phyloP scores from a whole-genome alignment of 2,329 filamentous ascomycete genomes.

The Chalara sp. region DNA sequence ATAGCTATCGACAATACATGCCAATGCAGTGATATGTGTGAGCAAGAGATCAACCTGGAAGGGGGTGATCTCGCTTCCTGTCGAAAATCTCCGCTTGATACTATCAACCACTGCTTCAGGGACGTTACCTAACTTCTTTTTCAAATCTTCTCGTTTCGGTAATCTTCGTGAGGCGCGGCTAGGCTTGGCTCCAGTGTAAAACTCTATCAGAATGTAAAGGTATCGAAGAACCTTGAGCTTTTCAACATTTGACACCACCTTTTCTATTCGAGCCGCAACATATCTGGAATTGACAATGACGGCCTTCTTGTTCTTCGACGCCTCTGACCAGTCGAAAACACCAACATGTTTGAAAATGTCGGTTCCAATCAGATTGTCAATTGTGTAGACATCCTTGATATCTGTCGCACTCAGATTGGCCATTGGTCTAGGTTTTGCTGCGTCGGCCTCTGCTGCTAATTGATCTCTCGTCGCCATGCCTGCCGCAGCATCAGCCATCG shows the following conservation, averaged over 20 bases:
- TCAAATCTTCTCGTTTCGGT: slow-evolving; percentile 55
- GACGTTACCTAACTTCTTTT: slow-evolving; percentile 47
- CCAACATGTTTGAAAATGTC: slow-evolving; percentile 62
- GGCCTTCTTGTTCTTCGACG: slow-evolving; percentile 49
- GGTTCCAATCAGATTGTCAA: slow-evolving; percentile 57
- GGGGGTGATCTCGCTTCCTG: slow-evolving; percentile 58
- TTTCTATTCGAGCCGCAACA: slow-evolving; percentile 52
- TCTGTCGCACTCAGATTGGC: slow-evolving; percentile 61
- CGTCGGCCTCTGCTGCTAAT: slow-evolving; percentile 57
- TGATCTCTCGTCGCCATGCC: slow-evolving; percentile 62
- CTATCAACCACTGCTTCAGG: slow-evolving; percentile 58
- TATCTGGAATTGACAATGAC: slow-evolving; percentile 54
- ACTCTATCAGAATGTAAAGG: slow-evolving; percentile 48
- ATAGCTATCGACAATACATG: slow-evolving; percentile 66
- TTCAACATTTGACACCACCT: slow-evolving; percentile 44
- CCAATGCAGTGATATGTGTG: slow-evolving; percentile 66
- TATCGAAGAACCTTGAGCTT: slow-evolving; percentile 55
- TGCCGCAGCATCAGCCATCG: slow-evolving; percentile 53
- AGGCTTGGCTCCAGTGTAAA: slow-evolving; percentile 41
- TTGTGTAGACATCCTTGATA: slow-evolving; percentile 67
- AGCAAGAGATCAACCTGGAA: slow-evolving; percentile 66
- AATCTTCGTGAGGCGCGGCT: slow-evolving; percentile 40
- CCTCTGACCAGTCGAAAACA: slow-evolving; percentile 69
- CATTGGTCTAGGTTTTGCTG: slow-evolving; percentile 65
- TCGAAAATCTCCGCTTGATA: slow-evolving; percentile 63